Evolutionary conservation across 2,329 filamentous ascomycete species (phyloP).

Genomic region (Aspergillus quadrilineatus): DNA sequence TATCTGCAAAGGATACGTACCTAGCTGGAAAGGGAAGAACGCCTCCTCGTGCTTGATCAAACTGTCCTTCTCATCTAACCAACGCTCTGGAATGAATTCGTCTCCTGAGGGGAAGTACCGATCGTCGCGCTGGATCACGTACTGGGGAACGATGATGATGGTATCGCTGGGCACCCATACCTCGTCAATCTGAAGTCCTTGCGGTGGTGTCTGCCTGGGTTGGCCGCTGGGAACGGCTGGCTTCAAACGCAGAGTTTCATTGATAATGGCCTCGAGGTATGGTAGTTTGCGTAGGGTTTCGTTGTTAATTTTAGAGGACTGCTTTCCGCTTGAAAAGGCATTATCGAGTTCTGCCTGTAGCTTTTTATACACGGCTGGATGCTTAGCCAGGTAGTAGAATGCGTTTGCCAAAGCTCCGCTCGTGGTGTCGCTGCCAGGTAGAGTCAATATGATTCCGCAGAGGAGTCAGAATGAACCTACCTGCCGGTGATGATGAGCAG

Average conservation of each 20-base stretch:
- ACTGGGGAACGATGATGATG: constrained; percentile 9
- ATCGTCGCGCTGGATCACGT: constrained; percentile 10
- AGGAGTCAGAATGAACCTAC: background rate
- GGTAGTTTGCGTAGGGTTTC: constrained; percentile 16
- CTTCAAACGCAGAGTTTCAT: constrained; percentile 41
- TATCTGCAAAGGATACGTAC: background rate
- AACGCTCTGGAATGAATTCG: constrained; percentile 11
- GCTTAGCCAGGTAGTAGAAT: constrained; percentile 36
- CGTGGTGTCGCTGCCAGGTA: constrained; percentile 33
- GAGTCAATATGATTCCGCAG: background rate
- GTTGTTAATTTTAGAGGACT: background rate
- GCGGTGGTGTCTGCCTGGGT: constrained; percentile 40
- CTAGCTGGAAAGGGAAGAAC: constrained; percentile 4
- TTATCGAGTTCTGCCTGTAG: constrained; percentile 33
- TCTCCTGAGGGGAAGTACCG: background rate
- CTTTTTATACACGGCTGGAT: constrained; percentile 30
- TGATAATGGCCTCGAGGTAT: constrained; percentile 30
- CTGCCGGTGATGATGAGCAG: constrained; percentile 19
- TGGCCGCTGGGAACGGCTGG: constrained; percentile 38
- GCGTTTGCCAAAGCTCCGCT: constrained; percentile 31
- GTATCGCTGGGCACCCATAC: constrained; percentile 12
- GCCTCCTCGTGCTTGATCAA: constrained; percentile 1
- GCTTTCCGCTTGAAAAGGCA: background rate
- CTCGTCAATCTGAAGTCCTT: constrained; percentile 22
- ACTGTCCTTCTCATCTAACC: background rate